phyloP scores from a whole-genome alignment of 495 filamentous ascomycete species.

The Extremus antarcticus region DNA sequence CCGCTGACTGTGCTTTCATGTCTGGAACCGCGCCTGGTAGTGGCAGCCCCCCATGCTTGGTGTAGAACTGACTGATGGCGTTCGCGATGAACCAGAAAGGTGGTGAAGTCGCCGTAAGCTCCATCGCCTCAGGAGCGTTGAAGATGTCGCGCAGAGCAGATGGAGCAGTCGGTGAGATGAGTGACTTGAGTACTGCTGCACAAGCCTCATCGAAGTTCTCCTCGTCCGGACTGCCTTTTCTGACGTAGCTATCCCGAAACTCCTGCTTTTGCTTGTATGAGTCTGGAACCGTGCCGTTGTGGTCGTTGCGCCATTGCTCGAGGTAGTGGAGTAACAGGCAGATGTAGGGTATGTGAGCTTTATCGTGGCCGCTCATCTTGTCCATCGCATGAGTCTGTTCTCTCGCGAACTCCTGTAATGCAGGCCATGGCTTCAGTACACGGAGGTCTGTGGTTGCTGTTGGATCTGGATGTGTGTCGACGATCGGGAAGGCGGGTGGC shows the following conservation, averaged over 20 bases:
- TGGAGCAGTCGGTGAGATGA: conserved; percentile 55
- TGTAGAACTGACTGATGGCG: conserved; percentile 67
- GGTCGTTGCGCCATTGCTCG: conserved; percentile 64
- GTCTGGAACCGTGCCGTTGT: conserved; percentile 56
- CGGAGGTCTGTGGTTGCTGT: conserved; percentile 78
- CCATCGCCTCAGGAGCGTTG: conserved; percentile 37
- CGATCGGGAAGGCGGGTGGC: conserved; percentile 73
- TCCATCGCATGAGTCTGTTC: conserved; percentile 57
- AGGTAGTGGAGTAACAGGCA: conserved; percentile 78
- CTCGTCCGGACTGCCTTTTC: conserved; percentile 72
- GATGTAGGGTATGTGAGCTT: conserved; percentile 88
- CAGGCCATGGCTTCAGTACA: conserved; percentile 77
- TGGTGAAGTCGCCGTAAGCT: conserved; percentile 34
- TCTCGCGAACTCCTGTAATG: conserved; percentile 53
- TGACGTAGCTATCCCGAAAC: conserved; percentile 62
- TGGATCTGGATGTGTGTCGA: conserved; percentile 91
- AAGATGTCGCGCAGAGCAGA: conserved; percentile 68
- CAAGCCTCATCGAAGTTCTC: conserved; percentile 96
- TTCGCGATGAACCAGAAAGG: conserved; percentile 85
- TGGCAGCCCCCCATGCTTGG: conserved; percentile 58
- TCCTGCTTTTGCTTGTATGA: conserved; percentile 80
- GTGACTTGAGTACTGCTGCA: conserved; percentile 72
- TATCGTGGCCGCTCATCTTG: conserved; percentile 47
- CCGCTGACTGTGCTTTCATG: conserved; percentile 92
- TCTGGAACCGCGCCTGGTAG: conserved; percentile 83